Evolutionary conservation across 805 yeast species (phyloP), one percentile per base, ranked within the genome.

Genomic region (Starmerella riodocensis): DNA sequence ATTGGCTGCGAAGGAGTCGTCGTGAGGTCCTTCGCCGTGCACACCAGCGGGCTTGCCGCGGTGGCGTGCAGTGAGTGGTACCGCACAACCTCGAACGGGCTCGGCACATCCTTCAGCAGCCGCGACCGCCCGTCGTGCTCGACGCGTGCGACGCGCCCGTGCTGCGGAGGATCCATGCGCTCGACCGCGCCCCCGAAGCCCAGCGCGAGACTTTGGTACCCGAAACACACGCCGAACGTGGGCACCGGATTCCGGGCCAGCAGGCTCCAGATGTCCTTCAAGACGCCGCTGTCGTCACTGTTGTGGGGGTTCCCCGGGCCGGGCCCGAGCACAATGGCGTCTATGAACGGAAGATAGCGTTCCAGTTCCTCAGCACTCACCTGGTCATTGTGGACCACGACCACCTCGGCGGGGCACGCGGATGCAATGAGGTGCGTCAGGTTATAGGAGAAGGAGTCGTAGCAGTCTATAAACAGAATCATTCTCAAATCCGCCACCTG

Each of bases 361-460:
- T 50, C 48, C 35, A 79, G 62, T 29, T 56, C 43, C 9, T 35
- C 59, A 2, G 48, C 43, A 1, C 59, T 39, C 18, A 70, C 61
- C 0, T 76, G 60, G 53, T 80, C 84, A 55, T 77, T 76, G 52
- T 75, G 80, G 25, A 78, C 71, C 9, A 77, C 72, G 29, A 64
- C 54, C 3, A 76, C 77, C n/a, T 59, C 48, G 17, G 29, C 24
- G 5, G 33, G 32, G 0, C 79, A 67, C 12, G 78, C 68, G 14
- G 59, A 57, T 45, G 69, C 70, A 19, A 86, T 58, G 17, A 88
- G 67, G 35, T 70, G 66, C 28, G 71, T 70, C 36, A 91, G 68
- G 56, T 91, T 91, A 60, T 72, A 81, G 4, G 95, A 80, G 66
- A 88, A 91, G 2, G 97, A 88, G 58, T 91, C 99, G 56, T 91